These are phyloP conservation scores for Ceriops decandra DNA, from an alignment of 345 rosid genomes.

Conservation along the genomic window DNA sequence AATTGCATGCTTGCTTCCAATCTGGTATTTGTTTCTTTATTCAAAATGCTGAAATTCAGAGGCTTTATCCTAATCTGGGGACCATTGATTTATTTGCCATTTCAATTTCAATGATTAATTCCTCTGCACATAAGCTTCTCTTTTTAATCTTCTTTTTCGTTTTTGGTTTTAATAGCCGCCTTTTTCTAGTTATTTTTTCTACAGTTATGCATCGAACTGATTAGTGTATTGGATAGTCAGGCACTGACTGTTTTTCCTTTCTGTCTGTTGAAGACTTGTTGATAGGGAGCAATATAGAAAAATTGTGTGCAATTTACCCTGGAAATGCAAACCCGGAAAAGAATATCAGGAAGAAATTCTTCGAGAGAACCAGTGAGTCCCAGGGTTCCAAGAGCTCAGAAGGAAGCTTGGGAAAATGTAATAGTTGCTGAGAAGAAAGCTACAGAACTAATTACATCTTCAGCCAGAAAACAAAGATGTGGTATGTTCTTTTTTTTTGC, in stretches of 20 bases:
- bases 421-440: constrained; percentile 47
- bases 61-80: too few relatives aligned
- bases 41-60: too few relatives aligned
- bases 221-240: constrained; percentile 6
- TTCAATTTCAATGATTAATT: too few relatives aligned
- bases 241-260: background rate
- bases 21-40: too few relatives aligned
- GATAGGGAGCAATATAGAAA: constrained; percentile 8
- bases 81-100: too few relatives aligned
- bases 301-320: constrained; percentile 2
- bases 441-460: constrained; percentile 59
- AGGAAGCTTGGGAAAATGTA: constrained; percentile 45
- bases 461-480: constrained; percentile 51
- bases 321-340: constrained; percentile 64
- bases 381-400: constrained; percentile 47
- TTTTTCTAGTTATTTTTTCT: background rate
- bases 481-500: constrained; percentile 25
- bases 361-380: constrained; percentile 45
- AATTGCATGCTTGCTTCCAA: too few relatives aligned
- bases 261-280: constrained; percentile 1
- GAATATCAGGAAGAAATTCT: constrained; percentile 45
- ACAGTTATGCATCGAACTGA: background rate
- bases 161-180: background rate
- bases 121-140: too few relatives aligned
- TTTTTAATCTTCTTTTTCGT: background rate